Conservation (phyloP, 306 rosid genomes). For the Astragalus membranaceus region DNA sequence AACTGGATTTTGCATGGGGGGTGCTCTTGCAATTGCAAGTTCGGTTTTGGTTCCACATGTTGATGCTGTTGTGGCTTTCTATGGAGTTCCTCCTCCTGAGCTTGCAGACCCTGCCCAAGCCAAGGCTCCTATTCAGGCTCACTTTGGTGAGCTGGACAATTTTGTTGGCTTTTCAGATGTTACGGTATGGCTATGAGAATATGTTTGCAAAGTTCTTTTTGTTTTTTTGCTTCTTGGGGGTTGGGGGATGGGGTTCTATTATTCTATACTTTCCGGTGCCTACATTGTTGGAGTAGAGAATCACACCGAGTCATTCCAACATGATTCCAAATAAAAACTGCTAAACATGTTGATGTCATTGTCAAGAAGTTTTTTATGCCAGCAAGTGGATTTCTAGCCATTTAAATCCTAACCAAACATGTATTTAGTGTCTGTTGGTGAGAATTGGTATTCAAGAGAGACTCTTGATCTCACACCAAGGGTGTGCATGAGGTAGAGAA, state of each 20-base stretch:
- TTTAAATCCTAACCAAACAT: not conserved
- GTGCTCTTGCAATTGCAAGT: slow-evolving; percentile 95
- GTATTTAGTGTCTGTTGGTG: not conserved
- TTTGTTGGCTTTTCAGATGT: slow-evolving; percentile 92
- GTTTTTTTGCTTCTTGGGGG: too few species aligned
- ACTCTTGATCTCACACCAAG: too few species aligned
- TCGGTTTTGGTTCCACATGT: slow-evolving; percentile 77
- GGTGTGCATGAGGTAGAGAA: too few species aligned
- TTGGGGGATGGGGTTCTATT: too few species aligned
- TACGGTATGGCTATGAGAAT: slow-evolving; percentile 64
- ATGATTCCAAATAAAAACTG: not conserved
- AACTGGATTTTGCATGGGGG: slow-evolving; percentile 98
- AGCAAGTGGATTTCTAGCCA: not conserved
- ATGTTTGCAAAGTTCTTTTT: too few species aligned
- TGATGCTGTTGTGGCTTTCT: slow-evolving; percentile 90
- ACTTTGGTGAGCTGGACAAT: slow-evolving; percentile 86
- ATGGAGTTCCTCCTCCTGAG: slow-evolving; percentile 79
- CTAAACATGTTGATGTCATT: not conserved
- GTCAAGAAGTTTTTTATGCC: not conserved
- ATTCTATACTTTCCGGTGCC: too few species aligned
- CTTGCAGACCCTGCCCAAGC: slow-evolving; percentile 92
- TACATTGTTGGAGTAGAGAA: too few species aligned
- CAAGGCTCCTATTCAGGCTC: slow-evolving; percentile 91
- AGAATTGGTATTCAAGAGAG: too few species aligned
- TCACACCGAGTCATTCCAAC: not conserved